These are phyloP conservation scores for Mycena sp. DNA, from an alignment of 1,284 basidiomycete genomes.

Conservation along the genomic window DNA sequence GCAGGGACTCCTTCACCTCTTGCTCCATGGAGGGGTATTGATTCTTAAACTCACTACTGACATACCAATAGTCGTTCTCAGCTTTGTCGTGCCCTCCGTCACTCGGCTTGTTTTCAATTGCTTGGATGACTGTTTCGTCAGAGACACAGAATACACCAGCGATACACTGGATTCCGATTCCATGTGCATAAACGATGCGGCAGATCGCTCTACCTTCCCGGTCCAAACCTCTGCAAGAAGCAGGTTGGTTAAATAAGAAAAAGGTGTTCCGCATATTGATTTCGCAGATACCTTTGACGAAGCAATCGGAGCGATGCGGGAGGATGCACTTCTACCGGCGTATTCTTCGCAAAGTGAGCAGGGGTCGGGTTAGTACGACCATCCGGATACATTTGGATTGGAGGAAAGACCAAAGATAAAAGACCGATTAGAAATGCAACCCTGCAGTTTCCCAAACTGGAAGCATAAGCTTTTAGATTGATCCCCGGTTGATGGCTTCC, in stretches of 20 bases:
- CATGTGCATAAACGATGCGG: constrained; percentile 15
- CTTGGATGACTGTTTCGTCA: constrained; percentile 15
- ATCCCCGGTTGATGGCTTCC: no score
- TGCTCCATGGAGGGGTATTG: neutral
- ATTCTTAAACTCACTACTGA: constrained; percentile 10
- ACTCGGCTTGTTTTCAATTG: constrained; percentile 5
- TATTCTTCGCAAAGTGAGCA: constrained; percentile 13
- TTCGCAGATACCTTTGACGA: neutral
- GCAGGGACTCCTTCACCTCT: neutral
- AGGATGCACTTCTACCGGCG: neutral
- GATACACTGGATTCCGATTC: neutral
- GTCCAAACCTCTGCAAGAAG: constrained; percentile 13
- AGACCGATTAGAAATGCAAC: no score
- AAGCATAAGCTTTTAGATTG: no score
- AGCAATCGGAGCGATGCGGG: constrained; percentile 11
- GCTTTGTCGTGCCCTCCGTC: neutral
- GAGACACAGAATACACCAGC: constrained; percentile 11
- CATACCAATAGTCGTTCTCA: constrained; percentile 20
- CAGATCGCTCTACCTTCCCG: constrained; percentile 19
- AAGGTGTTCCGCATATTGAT: neutral
- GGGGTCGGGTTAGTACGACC: constrained; percentile 20
- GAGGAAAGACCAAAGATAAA: neutral
- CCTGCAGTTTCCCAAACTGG: no score
- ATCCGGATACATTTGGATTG: constrained; percentile 7
- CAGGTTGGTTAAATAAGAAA: no score